Base-by-base conservation (phyloP, 2,329 filamentous ascomycete genomes). In the Aureobasidium sp. region DNA sequence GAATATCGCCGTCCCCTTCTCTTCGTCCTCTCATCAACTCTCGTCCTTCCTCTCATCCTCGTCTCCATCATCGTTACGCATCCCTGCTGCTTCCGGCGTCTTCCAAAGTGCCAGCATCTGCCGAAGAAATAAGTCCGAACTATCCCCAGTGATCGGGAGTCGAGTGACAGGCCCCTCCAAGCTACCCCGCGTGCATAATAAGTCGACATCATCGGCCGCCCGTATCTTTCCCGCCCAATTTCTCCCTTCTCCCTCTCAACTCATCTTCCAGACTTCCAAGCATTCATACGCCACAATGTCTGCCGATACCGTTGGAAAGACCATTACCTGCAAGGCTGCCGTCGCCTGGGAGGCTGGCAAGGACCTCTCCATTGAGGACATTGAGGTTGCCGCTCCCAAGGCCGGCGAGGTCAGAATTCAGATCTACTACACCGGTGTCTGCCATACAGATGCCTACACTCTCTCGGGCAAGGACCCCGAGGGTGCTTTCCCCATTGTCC, bases 361-460 rank as follows among this genome's bases (percentile, higher is more conserved):
- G 80, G 87, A 90, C 68, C 84, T 99, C 67, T 86, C 82, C 70
- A 84, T 97, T 69, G 94, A 99, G 79, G 90, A 96, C 69, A 82
- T 99, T 71, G 92, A 97, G 79, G 94, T 99, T 67, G 85, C 83
- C 59, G 89, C 93, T 66, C 94, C 94, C 64, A 87, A 83, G 78
- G 92, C 93, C 65, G 85, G 96, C 79, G 94, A 99, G 81, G 94
- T 99, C 73, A 90, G 94, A 71, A 96, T 99, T 74, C 81, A 97
- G 82, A 90, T 97, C 75, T 88, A 93, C 82, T 95, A 97, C 82
- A 99, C 94, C 60, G 94, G 94, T 78, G 94, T 99, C 75, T 99
- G 94, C 82, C 94, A 99, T 81, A 99, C 93, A 88, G 91, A 96
- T 82, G 91, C 94, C 72, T 97, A 96, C 83, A 95, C 90, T 62